A percentile compares a stretch with the other conserved stretches of the same genome.
Conservation (phyloP, 2,329 filamentous ascomycete genomes). For the Trichophyton schoenleinii region DNA sequence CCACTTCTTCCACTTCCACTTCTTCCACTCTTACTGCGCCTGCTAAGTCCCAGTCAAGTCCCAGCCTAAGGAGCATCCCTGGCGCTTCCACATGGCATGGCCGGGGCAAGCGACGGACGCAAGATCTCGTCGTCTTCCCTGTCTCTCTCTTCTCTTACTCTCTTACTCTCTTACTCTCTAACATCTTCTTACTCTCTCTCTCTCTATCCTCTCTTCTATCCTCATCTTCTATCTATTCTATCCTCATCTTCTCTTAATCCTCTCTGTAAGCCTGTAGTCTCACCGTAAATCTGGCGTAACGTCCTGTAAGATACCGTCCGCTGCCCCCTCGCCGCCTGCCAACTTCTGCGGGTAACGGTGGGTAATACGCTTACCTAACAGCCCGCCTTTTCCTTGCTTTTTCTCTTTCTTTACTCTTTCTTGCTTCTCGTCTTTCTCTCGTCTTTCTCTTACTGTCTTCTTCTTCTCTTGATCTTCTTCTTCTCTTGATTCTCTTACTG, state of each 20-base stretch:
- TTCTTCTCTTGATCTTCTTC: background rate
- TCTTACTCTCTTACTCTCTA: background rate
- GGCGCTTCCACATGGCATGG: background rate
- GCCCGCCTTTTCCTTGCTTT: background rate
- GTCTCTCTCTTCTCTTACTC: background rate
- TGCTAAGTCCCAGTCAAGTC: background rate
- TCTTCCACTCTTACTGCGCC: background rate
- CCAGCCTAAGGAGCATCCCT: background rate
- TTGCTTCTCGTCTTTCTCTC: background rate
- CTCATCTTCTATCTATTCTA: background rate
- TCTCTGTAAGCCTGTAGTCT: background rate
- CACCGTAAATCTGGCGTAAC: background rate
- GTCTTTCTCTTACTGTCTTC: background rate
- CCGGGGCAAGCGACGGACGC: background rate
- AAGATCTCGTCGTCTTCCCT: background rate
- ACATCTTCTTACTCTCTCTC: background rate
- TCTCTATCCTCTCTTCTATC: background rate
- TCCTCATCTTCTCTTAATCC: background rate
- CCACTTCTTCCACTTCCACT: background rate
- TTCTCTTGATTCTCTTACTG: background rate
- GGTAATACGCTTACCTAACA: constrained; percentile 2
- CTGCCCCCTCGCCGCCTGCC: background rate
- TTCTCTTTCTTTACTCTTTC: background rate
- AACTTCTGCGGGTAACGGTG: background rate
- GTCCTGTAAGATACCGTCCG: background rate